Conservation (phyloP, 805 yeast genomes). For the Zygosaccharomyces gambellarensis region DNA sequence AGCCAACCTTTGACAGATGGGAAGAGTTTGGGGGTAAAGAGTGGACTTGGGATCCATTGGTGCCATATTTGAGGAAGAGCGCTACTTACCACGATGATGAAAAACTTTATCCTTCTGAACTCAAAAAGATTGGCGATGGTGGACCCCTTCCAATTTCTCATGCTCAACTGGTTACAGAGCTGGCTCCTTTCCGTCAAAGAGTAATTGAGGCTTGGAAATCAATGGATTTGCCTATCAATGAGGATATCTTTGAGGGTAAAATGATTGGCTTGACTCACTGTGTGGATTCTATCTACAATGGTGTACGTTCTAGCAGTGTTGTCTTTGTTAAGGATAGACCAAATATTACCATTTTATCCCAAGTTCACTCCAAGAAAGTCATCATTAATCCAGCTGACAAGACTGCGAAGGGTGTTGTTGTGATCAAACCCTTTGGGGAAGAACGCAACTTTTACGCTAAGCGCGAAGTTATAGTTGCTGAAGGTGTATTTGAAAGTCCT, state of each 20-base stretch:
- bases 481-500: slow-evolving; percentile 34
- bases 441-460: slow-evolving; percentile 24
- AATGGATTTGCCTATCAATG: slow-evolving; percentile 18
- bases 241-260: slow-evolving; percentile 24
- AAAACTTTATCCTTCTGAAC: slow-evolving; percentile 17
- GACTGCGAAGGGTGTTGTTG: slow-evolving; percentile 24
- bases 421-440: slow-evolving; percentile 24
- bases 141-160: slow-evolving; percentile 26
- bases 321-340: slow-evolving; percentile 17
- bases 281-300: slow-evolving; percentile 24
- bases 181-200: slow-evolving; percentile 18
- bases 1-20: slow-evolving; percentile 31
- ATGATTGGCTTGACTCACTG: slow-evolving; percentile 21
- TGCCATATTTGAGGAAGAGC: slow-evolving; percentile 26
- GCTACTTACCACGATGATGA: slow-evolving; percentile 25
- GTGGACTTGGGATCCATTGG: slow-evolving; percentile 31
- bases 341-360: slow-evolving; percentile 27
- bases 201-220: slow-evolving; percentile 15
- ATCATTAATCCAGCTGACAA: slow-evolving; percentile 19
- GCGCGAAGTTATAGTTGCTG: slow-evolving; percentile 27
- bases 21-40: slow-evolving; percentile 29
- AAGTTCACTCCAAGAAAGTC: slow-evolving; percentile 27
- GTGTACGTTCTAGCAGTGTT: slow-evolving; percentile 24
- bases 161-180: slow-evolving; percentile 20
- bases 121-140: slow-evolving; percentile 22